Percentiles rank a stretch among this genome's conserved stretches.
These are phyloP conservation scores for Thyridium curvatum DNA, from an alignment of 2,329 filamentous ascomycete species.

Conservation along the genomic window DNA sequence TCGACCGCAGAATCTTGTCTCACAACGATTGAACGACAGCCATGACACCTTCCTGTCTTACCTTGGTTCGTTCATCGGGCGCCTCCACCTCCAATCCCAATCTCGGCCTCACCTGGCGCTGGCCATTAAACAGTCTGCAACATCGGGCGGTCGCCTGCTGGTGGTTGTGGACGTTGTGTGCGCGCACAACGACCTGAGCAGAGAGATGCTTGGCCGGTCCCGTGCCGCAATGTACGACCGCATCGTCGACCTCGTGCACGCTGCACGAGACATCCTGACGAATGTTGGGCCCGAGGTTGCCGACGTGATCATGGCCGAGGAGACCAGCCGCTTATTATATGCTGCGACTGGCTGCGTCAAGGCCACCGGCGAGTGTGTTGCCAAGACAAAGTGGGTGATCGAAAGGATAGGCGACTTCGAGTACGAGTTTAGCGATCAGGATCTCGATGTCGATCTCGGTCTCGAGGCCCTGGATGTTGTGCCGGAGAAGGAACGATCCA, in stretches of 20 bases:
- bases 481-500: constrained; percentile 27
- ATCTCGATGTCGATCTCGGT: constrained; percentile 46
- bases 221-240: constrained; percentile 73
- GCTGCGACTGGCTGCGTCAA: constrained; percentile 85
- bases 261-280: constrained; percentile 72
- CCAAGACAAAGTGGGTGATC: constrained; percentile 77
- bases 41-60: constrained; percentile 89
- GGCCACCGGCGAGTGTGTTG: constrained; percentile 84
- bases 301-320: constrained; percentile 73
- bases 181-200: constrained; percentile 65
- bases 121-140: constrained; percentile 77
- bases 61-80: constrained; percentile 87
- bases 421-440: constrained; percentile 60
- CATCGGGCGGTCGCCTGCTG: constrained; percentile 73
- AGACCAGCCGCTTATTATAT: constrained; percentile 67
- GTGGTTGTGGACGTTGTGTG: constrained; percentile 77
- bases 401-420: constrained; percentile 90
- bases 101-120: constrained; percentile 76
- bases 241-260: constrained; percentile 73
- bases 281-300: constrained; percentile 64
- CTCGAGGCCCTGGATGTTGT: constrained; percentile 44
- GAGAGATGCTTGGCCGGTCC: constrained; percentile 59
- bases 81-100: constrained; percentile 84
- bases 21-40: constrained; percentile 69
- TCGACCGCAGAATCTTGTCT: constrained; percentile 69